Base-by-base conservation (phyloP, 371 early-diverging fungal genomes). In the Zopfochytrium polystomum region DNA sequence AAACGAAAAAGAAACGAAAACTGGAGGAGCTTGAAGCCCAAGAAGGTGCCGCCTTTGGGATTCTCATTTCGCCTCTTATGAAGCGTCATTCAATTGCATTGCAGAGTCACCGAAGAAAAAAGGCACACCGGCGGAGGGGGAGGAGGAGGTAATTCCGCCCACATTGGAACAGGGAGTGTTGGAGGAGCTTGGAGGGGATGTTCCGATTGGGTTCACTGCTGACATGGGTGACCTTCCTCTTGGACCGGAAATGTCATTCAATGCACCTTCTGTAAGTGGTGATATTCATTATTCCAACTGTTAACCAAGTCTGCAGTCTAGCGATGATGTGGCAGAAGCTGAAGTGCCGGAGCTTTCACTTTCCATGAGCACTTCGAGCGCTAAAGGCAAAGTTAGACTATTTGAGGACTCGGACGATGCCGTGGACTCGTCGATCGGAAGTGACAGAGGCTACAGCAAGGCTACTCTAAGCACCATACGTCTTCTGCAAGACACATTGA, bases 401-500 rank as follows among this genome's bases (percentile, higher is more conserved):
- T 38, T 38, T 18, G 11, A 38, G 11, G 38, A 38, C 38, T 11
- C 11, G 11, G 38, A 38, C 11, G 38, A 38, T 7, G 18, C 11
- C 18, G 38, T 18, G 11, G 38, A 38, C 11, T 7, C 11, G 11
- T 38, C 38, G 7, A 18, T 38, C 11, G 38, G 38, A 7, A 38
- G 38, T 18, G 38, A 18, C 38, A 18, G 11, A 7, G 38, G 38
- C 38, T 38, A 11, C 38, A 38, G 38, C 38, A 38, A 18, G 38
- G 23, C 52, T n/a, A 27, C 2, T 29, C 42, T 60, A 11, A 33
- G 46, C 26, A 63, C 68, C 0, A 70, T 75, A 46, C 57, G 61
- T 22, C 13, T 63, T 11, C 33, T 75, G 46, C 63, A 67, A 45
- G 52, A 44, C 32, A 35, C 45, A 25, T 71, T 74, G 34, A 52